Percentiles rank a stretch among this genome's conserved stretches.
phyloP scores from a whole-genome alignment of 2,329 filamentous ascomycete genomes.

The Emergomyces orientalis region DNA sequence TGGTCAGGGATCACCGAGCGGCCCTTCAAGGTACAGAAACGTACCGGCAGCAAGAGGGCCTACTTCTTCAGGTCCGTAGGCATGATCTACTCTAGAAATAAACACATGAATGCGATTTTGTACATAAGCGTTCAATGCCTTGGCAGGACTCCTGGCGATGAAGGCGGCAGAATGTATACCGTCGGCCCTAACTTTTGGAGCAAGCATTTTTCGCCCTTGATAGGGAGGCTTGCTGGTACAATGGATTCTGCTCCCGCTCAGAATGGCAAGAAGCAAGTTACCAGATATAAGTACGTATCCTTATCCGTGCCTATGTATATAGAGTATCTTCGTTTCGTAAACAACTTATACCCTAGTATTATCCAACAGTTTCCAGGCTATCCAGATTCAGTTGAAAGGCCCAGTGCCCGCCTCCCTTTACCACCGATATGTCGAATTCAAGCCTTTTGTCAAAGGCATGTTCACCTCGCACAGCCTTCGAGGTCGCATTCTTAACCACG shows the following conservation, averaged over 20 bases:
- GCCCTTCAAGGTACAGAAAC: constrained; percentile 65
- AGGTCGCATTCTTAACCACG: constrained; percentile 71
- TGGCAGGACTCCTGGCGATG: constrained; percentile 57
- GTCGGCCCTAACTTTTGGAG: constrained; percentile 67
- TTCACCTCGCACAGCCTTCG: constrained; percentile 69
- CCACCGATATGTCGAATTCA: constrained; percentile 89
- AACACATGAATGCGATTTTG: constrained; percentile 61
- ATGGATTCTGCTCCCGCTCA: constrained; percentile 55
- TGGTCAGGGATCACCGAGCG: constrained; percentile 61
- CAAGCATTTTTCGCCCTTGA: constrained; percentile 80
- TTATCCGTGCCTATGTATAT: background rate
- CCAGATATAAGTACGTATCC: constrained; percentile 63
- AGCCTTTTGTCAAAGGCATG: constrained; percentile 80
- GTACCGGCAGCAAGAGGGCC: constrained; percentile 73
- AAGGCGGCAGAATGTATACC: constrained; percentile 66
- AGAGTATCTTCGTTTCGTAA: background rate
- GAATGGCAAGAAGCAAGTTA: constrained; percentile 46
- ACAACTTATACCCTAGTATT: constrained; percentile 1
- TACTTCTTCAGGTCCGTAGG: constrained; percentile 64
- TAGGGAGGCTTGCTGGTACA: constrained; percentile 68
- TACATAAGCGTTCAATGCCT: constrained; percentile 68
- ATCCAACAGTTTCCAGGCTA: constrained; percentile 69
- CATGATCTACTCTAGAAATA: constrained; percentile 50
- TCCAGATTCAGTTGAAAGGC: constrained; percentile 77
- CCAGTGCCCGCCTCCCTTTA: constrained; percentile 74